Evolutionary conservation across 768 basidiomycete species (phyloP), one percentile per base, ranked within the genome.

Genomic region (Leccinum incarnatum): DNA sequence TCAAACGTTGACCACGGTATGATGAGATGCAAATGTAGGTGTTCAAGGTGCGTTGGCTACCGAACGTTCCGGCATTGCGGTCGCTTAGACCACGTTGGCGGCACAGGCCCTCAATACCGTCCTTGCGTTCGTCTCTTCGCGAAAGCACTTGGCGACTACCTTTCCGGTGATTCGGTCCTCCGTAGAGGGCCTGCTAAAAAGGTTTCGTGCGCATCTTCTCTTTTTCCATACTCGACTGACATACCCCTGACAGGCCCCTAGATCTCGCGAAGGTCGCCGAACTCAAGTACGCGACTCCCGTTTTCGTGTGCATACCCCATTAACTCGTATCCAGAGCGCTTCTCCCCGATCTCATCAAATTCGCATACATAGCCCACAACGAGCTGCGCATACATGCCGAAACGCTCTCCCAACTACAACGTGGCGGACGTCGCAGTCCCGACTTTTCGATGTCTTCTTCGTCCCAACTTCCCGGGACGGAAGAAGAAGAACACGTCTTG

Each of bases 21-120:
- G 29, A 11, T 48, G 11, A 25, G 30, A 10, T 49, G 4, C 11
- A 2, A 47, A 23, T 36, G 19, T 54, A 83, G 77, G 74, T 83
- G 23, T 78, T 75, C 71, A 77, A 82, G 74, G 78, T 76, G 62
- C 55, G 69, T 51, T 50, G 46, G 23, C 36, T 42, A 17, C 17
- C 21, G 2, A 12, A 29, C 2, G 14, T 51, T 27, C 54, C 0
- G 15, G 23, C 7, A 25, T 50, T 53, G 36, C 40, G 17, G 5
- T 27, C 40, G n/a, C 32, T 37, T 10, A 54, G 17, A 17, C 29
- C 23, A 37, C 30, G 4, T 51, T 11, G 17, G 57, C 5, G 15
- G 12, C 14, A 40, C 53, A 95, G 91, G 91, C 93, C 10, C 76
- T 95, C 50, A 95, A 95, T 65, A 92, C 93, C 14, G 91, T 96